A percentile compares a stretch with the other conserved stretches of the same genome.
phyloP scores from a whole-genome alignment of 1,284 basidiomycete genomes.

The Apiotrichum sp. region DNA sequence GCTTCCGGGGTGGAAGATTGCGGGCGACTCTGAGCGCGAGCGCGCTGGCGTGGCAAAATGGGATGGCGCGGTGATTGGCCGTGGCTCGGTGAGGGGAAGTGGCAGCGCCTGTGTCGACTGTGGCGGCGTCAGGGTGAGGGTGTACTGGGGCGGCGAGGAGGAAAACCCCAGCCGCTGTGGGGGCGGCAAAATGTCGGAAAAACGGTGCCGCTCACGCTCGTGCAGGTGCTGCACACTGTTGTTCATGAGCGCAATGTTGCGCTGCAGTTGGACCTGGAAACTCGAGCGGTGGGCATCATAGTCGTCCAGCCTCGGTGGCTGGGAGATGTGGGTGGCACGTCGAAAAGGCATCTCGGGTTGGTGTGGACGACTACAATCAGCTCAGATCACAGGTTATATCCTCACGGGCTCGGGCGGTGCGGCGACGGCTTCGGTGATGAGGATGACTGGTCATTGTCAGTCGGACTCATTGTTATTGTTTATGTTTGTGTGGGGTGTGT shows the following conservation, averaged over 20 bases:
- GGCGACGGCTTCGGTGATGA: no score
- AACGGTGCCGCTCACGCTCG: not conserved
- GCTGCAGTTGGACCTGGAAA: not conserved
- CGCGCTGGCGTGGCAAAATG: not conserved
- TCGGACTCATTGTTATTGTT: no score
- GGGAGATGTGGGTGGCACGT: not conserved
- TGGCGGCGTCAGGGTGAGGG: not conserved
- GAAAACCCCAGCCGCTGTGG: not conserved
- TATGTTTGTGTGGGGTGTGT: no score
- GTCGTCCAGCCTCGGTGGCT: not conserved
- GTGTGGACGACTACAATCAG: not conserved
- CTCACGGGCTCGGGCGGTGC: not conserved
- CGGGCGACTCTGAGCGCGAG: not conserved
- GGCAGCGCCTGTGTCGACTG: not conserved
- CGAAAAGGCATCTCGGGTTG: not conserved
- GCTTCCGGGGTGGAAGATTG: not conserved
- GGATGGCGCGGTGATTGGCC: not conserved
- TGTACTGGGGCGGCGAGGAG: no score
- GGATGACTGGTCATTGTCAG: no score
- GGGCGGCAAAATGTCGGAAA: not conserved
- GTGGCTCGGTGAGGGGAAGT: not conserved
- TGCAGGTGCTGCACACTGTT: not conserved
- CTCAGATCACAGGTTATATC: not conserved
- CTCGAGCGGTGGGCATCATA: not conserved
- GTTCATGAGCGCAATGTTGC: not conserved